Base-by-base conservation (phyloP, 148 eudicot genomes). In the Arbutus unedo region DNA sequence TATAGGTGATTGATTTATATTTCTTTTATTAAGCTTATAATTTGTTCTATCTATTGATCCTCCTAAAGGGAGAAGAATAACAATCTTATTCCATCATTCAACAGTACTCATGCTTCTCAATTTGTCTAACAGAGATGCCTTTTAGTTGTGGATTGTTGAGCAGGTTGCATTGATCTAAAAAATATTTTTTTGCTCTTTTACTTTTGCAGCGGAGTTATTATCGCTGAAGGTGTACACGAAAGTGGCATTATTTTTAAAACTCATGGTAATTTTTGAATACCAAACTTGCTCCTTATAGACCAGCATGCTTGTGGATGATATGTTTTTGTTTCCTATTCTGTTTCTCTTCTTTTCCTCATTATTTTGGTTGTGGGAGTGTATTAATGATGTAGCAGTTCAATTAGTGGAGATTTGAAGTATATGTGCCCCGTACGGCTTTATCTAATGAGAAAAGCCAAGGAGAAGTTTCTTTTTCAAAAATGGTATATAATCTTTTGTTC, bases 191-290 rank as follows among this genome's bases (percentile, higher is more conserved):
- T 76, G 15, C 55, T 23, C 18, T 74, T 83, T 78, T 66, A 16
- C 66, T 53, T 81, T 81, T 90, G 94, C 94, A 96, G 99, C 80
- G 99, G 99, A 19, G 87, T 91, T 57, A 92, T 96, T 81, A 96
- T 96, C 88, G 99, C 99, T 15, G 92, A 96, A 91, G 92, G 98
- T 79, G 87, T 90, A 81, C 87, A 93, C 41, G 83, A 86, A 82
- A 89, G 89, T 83, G 90, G 87, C 82, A 88, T 78, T 53, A 81
- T 92, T 45, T 87, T 90, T 78, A 85, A 89, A 76, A 88, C 79
- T 83, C 91, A 96, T 23, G 98, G 99, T 96, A 96, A 55, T 78
- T 55, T 83, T 14, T 43, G 70, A 49, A 41, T 66, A 80, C 70
- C n/a, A 23, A 80, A 50, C 21, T 79, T 48, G 18, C 77, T 38